Percentiles rank a stretch among this genome's conserved stretches.
Evolutionary conservation across 208 protist species (phyloP).

Genomic region (Acanthamoeba castellanii): DNA sequence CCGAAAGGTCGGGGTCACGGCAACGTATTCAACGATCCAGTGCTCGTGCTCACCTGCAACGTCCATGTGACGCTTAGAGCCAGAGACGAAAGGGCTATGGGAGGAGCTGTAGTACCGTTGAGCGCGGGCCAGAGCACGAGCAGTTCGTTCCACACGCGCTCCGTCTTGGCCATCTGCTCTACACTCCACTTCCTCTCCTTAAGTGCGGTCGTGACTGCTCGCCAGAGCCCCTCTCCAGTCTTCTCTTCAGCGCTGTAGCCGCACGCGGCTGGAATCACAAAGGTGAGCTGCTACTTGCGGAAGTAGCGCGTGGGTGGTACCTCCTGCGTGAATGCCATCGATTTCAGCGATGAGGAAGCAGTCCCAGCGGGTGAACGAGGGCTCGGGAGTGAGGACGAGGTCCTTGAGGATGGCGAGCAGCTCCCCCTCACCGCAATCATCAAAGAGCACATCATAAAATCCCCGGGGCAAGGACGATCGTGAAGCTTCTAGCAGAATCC

Average conservation of each 20-base stretch:
- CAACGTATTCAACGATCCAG: slow-evolving; percentile 55
- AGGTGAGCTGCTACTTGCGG: background rate
- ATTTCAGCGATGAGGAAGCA: slow-evolving; percentile 4
- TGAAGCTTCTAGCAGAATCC: slow-evolving; percentile 13
- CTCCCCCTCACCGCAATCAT: background rate
- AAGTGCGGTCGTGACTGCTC: background rate
- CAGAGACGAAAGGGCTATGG: background rate
- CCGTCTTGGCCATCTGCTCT: background rate
- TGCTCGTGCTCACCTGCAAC: background rate
- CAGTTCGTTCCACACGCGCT: background rate
- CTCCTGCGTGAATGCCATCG: background rate
- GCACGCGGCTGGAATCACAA: background rate
- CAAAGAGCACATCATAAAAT: slow-evolving; percentile 54
- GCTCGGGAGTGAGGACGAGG: slow-evolving; percentile 17
- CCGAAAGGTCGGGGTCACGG: background rate
- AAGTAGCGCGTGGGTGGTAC: background rate
- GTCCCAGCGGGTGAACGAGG: slow-evolving; percentile 40
- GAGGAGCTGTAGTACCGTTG: background rate
- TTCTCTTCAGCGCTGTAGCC: background rate
- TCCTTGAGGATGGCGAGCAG: background rate
- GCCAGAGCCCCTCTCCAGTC: slow-evolving; percentile 19
- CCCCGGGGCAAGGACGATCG: background rate
- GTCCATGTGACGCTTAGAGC: background rate
- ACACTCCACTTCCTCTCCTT: background rate
- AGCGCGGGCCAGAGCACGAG: slow-evolving; percentile 10